Conservation (phyloP, 805 yeast genomes). For the Kodamaea fukazawae region DNA sequence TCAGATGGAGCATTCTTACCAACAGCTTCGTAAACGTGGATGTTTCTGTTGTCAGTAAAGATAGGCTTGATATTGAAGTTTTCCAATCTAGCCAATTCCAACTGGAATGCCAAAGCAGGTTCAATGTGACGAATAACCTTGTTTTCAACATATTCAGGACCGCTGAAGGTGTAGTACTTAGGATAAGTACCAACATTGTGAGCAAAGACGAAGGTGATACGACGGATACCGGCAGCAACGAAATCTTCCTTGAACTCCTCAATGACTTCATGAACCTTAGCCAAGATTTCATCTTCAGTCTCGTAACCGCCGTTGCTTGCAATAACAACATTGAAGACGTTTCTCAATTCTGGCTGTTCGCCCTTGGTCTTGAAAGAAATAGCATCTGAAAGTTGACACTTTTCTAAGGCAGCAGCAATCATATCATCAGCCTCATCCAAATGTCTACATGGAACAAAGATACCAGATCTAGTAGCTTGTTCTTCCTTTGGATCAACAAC, state of each 20-base stretch:
- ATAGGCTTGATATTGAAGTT: constrained; percentile 94
- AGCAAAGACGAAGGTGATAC: constrained; percentile 89
- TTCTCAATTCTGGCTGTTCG: constrained; percentile 47
- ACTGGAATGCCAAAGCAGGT: constrained; percentile 96
- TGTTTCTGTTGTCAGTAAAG: constrained; percentile 93
- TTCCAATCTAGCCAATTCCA: constrained; percentile 89
- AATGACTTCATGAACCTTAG: constrained; percentile 60
- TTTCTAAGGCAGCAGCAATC: constrained; percentile 70
- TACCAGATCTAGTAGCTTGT: constrained; percentile 69
- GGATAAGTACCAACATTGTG: constrained; percentile 85
- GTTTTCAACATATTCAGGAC: constrained; percentile 82
- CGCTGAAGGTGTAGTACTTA: constrained; percentile 91
- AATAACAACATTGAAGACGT: constrained; percentile 81
- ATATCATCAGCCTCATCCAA: constrained; percentile 89
- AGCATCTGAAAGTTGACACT: constrained; percentile 52
- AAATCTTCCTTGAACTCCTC: constrained; percentile 71
- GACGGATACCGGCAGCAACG: constrained; percentile 72
- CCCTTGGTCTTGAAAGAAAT: constrained; percentile 34
- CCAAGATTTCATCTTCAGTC: constrained; percentile 65
- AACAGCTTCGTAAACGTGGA: constrained; percentile 94
- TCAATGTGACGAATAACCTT: constrained; percentile 95
- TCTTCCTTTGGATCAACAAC: constrained; percentile 68
- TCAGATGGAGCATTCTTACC: constrained; percentile 93
- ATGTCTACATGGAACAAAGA: constrained; percentile 74
- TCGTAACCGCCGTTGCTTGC: constrained; percentile 70